A percentile compares a stretch with the other conserved stretches of the same genome.
Conservation (phyloP, 2,329 filamentous ascomycete genomes). For the Botrytis galanthina region DNA sequence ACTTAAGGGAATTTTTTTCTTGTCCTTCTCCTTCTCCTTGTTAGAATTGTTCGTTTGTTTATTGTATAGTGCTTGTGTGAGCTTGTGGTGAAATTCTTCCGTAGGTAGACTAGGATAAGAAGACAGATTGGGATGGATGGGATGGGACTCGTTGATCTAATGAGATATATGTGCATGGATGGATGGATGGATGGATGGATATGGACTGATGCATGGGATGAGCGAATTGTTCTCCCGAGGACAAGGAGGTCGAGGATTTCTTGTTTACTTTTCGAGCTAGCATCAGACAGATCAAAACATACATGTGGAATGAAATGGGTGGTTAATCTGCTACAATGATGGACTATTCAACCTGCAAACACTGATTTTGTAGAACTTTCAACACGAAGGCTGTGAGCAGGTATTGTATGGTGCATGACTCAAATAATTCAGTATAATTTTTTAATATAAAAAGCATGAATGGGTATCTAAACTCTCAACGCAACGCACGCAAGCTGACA, state of each 20-base stretch:
- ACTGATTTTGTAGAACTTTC: background rate
- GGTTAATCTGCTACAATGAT: background rate
- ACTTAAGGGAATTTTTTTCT: background rate
- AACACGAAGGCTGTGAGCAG: background rate
- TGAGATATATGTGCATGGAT: background rate
- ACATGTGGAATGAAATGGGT: background rate
- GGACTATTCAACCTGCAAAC: background rate
- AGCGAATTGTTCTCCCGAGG: background rate
- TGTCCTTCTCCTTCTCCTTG: background rate
- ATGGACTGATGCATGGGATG: background rate
- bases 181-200: background rate
- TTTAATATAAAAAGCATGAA: background rate
- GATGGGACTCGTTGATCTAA: background rate
- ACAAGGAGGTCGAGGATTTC: background rate
- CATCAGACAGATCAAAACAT: background rate
- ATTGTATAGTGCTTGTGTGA: background rate
- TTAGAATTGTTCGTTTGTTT: background rate
- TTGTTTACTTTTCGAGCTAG: background rate
- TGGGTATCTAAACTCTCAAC: constrained; percentile 12
- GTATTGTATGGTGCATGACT: background rate
- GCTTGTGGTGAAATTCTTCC: background rate
- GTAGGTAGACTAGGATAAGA: background rate
- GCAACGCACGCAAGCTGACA: background rate
- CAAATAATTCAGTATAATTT: background rate
- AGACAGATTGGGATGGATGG: background rate